Conservation (phyloP, 2,329 filamentous ascomycete genomes). For the Cryphonectria parasitica region DNA sequence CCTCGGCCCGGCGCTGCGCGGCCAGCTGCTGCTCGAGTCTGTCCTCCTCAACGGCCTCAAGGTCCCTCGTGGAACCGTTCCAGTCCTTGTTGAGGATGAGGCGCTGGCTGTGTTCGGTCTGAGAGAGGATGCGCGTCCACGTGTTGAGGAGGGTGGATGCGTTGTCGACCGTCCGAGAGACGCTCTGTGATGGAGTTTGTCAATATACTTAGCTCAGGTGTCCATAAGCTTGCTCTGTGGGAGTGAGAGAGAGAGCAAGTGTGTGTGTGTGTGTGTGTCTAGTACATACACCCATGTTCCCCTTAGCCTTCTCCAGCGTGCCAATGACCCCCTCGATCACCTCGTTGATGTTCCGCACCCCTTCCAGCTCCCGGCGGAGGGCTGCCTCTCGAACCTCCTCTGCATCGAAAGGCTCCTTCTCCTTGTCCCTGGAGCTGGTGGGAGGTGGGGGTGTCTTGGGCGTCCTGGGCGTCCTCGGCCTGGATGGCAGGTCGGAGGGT, state of each 20-base stretch:
- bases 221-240: not conserved
- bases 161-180: constrained; percentile 82
- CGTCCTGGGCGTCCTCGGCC: constrained; percentile 43
- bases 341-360: constrained; percentile 83
- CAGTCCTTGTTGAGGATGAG: constrained; percentile 86
- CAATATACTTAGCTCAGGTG: not conserved
- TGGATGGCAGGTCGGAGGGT: constrained; percentile 37
- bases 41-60: constrained; percentile 85
- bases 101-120: constrained; percentile 96
- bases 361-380: constrained; percentile 78
- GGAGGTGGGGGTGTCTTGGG: constrained; percentile 35
- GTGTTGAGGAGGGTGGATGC: constrained; percentile 90
- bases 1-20: constrained; percentile 73
- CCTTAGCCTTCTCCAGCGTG: constrained; percentile 71
- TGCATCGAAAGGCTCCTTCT: constrained; percentile 57
- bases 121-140: constrained; percentile 93
- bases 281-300: constrained; percentile 72
- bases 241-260: too few species aligned
- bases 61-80: constrained; percentile 86
- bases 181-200: constrained; percentile 50
- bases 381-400: constrained; percentile 73
- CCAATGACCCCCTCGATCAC: constrained; percentile 79
- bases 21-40: constrained; percentile 73
- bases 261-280: not conserved
- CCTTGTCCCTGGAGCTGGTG: constrained; percentile 34